Evolutionary conservation across 345 rosid genomes (phyloP), one percentile per base, ranked within the genome.

Genomic region (Populus euphratica): DNA sequence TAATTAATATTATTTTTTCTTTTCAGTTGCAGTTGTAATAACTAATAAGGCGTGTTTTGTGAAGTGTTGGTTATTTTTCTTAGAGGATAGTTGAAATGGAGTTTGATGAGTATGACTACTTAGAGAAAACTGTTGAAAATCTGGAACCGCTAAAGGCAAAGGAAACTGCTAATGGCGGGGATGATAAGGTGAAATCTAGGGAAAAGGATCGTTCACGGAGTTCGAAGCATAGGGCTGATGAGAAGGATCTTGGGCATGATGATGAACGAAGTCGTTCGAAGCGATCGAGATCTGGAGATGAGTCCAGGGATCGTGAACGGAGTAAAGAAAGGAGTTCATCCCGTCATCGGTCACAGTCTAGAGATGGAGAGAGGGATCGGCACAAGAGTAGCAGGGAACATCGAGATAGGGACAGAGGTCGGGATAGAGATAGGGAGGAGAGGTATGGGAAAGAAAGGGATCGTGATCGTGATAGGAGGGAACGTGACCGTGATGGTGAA

Each of bases 61-160:
- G 47, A 43, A 33, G 36, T 33, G 36, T 33, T 33, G 36, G 14
- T 43, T 43, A 10, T 41, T 43, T 41, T 41, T 43, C 0, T 10
- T 43, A 43, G 11, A 43, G 17, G 54, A 59, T 52, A 67, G 70
- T 62, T 62, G 68, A 23, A 69, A 91, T 93, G 97, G 98, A 94
- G 71, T 94, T 92, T 78, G 99, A 95, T 82, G 99, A 93, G 89
- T 93, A 93, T 65, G 98, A 95, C 54, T 95, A 95, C 86, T 79
- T 93, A 79, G 99, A 95, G 90, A 92, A 90, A 78, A 88, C 86
- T 0, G 98, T 95, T 82, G 99, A 95, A 64, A 93, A 92, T 75
- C 91, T 92, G 8, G 89, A 87, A 71, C 77, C 81, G 4, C 81
- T 79, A 65, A 87, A 82, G 75, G 64, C 17, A 36, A 89, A 87